phyloP scores from a whole-genome alignment of 352 stramenopile species.

The Phytophthora fragariaefolia region DNA sequence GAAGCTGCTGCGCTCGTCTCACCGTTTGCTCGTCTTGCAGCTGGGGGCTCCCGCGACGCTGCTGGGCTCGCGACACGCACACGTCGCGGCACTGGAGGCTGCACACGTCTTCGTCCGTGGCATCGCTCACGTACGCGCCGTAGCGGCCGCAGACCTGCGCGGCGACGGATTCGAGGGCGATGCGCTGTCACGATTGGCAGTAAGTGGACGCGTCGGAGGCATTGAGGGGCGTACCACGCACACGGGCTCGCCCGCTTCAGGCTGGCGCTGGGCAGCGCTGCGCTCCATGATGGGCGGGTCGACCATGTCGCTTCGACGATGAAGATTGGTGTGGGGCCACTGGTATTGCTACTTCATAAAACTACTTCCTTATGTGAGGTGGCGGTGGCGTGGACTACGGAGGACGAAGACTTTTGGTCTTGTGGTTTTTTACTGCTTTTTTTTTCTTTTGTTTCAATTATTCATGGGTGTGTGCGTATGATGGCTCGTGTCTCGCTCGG shows the following conservation, averaged over 20 bases:
- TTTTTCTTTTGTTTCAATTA: too few relatives aligned
- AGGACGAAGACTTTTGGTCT: conserved; percentile 30
- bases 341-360: not conserved
- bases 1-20: conserved; percentile 22
- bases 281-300: conserved; percentile 32
- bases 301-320: conserved; percentile 14
- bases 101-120: conserved; percentile 86
- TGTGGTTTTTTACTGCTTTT: conserved; percentile 29
- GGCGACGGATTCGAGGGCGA: too few relatives aligned
- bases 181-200: too few relatives aligned
- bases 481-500: conserved; percentile 3
- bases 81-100: conserved; percentile 77
- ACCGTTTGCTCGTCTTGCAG: conserved; percentile 1
- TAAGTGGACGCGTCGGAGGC: too few relatives aligned
- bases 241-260: conserved; percentile 41
- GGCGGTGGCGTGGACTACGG: not conserved
- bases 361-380: too few relatives aligned
- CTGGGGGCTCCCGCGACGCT: not conserved
- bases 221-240: conserved; percentile 42
- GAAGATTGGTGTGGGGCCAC: not conserved
- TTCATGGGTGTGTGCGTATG: not conserved
- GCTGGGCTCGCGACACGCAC: conserved; percentile 31
- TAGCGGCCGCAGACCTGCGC: conserved; percentile 75
- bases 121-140: conserved; percentile 83
- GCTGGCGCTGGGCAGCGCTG: conserved; percentile 41